These are phyloP conservation scores for Xylaria multiplex DNA, from an alignment of 2,329 filamentous ascomycete genomes.

Conservation along the genomic window DNA sequence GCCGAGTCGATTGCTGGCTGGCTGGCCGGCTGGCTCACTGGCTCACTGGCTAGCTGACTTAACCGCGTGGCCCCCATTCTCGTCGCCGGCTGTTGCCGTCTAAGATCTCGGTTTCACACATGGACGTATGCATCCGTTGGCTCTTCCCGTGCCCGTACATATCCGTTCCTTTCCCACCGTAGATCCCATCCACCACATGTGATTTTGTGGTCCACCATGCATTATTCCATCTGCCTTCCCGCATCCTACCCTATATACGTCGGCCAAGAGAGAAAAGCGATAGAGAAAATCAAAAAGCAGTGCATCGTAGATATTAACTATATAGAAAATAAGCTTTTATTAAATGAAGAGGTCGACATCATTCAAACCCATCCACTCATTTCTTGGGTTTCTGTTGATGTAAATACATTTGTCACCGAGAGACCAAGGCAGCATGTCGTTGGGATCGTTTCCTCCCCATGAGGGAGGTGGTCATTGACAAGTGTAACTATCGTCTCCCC, in stretches of 20 bases:
- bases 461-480: slow-evolving; percentile 6
- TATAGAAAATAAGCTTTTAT: neutral
- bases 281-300: neutral
- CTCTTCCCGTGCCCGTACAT: slow-evolving; percentile 49
- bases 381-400: neutral
- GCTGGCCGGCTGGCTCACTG: slow-evolving; percentile 25
- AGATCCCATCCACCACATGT: slow-evolving; percentile 46
- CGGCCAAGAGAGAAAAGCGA: neutral
- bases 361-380: neutral
- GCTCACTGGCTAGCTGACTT: slow-evolving; percentile 28
- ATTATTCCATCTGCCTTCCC: slow-evolving; percentile 42
- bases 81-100: slow-evolving; percentile 39
- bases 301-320: neutral
- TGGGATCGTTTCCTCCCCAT: slow-evolving; percentile 10
- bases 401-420: slow-evolving; percentile 7
- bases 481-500: slow-evolving; percentile 11
- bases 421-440: neutral
- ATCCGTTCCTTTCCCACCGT: slow-evolving; percentile 46
- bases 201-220: slow-evolving; percentile 42
- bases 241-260: slow-evolving; percentile 36
- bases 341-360: neutral
- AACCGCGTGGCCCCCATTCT: slow-evolving; percentile 32
- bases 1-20: slow-evolving; percentile 35
- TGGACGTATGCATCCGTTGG: slow-evolving; percentile 47
- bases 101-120: slow-evolving; percentile 44